phyloP scores from a whole-genome alignment of 345 rosid species.

The Camelina neglecta region DNA sequence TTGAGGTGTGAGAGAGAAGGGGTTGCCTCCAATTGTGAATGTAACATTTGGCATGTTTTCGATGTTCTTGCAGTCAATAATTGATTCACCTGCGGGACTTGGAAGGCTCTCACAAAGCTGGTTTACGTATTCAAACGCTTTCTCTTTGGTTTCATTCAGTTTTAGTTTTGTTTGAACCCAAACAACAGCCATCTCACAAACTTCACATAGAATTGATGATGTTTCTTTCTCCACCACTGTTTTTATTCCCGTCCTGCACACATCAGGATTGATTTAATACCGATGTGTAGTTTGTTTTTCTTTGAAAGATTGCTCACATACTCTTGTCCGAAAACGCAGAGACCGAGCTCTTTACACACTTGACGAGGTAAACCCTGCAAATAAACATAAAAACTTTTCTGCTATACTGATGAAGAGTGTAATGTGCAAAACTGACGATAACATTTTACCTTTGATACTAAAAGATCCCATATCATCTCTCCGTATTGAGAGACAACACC shows the following conservation, averaged over 20 bases:
- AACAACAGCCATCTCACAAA: slow-evolving; percentile 70
- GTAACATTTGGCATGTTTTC: slow-evolving; percentile 62
- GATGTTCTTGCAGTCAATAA: slow-evolving; percentile 55
- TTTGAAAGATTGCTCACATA: slow-evolving; percentile 16
- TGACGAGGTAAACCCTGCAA: slow-evolving; percentile 60
- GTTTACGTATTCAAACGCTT: slow-evolving; percentile 55
- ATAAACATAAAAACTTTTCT: neutral
- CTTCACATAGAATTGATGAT: slow-evolving; percentile 49
- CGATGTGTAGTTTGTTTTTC: neutral
- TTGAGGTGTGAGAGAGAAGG: slow-evolving; percentile 66
- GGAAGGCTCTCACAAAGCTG: slow-evolving; percentile 76
- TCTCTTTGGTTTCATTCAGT: slow-evolving; percentile 59
- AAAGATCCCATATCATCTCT: slow-evolving; percentile 73
- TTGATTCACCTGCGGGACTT: slow-evolving; percentile 68
- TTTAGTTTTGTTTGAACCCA: slow-evolving; percentile 76
- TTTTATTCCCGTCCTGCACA: slow-evolving; percentile 49
- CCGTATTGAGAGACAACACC: slow-evolving; percentile 71
- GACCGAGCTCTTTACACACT: slow-evolving; percentile 67
- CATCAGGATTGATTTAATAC: neutral
- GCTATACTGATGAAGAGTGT: neutral
- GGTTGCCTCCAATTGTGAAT: slow-evolving; percentile 65
- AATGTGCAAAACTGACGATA: neutral
- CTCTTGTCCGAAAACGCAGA: slow-evolving; percentile 50
- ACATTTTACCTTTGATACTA: slow-evolving; percentile 63
- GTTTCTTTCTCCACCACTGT: slow-evolving; percentile 52